Base-by-base conservation (phyloP, 2,329 filamentous ascomycete genomes). In the Aureobasidium musti region DNA sequence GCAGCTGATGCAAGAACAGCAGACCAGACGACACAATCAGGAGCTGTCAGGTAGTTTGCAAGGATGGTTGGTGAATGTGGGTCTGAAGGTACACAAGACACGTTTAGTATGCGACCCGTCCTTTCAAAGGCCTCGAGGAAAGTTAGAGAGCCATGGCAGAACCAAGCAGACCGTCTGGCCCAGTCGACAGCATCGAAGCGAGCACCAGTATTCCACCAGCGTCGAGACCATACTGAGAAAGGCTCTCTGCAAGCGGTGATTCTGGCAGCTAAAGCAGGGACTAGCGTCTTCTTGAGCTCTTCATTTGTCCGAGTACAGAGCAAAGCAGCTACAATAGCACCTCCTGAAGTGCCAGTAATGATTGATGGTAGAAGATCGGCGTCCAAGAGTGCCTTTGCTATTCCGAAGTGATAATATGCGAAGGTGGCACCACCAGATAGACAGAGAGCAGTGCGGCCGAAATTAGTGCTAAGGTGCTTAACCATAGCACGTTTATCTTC, bases 11-110 rank as follows among this genome's bases (percentile, higher is more conserved):
- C 95, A 52, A 99, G 81, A 3, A 98, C 92, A 1, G 95, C 94
- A 13, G 92, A 97, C 95, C 96, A 99, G 69, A 99, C 96, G 47
- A 99, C 95, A 75, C 95, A 99, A 79, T 99, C 92, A 0, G 95
- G 95, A 26, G 90, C 91, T 1, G 95, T 98, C 37, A 97, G 85
- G 76, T 98, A 97, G 79, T 99, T 99, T 74, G 92, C 92, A 8
- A 99, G 83, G 70, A 99, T 97, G 0, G 92, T 88, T 1, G 88
- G 94, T 50, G 91, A 96, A 78, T 99, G 92, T 21, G 94, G 95
- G 76, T 99, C 95, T 0, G 94, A 93, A 0, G 95, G 95, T 1
- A 99, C 92, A 76, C 95, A 99, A 6, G 91, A 92, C 11, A 99
- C 92, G 77, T 99, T 99, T 60, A 99, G 83, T 69, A 98, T 95